Evolutionary conservation across 1,284 basidiomycete species (phyloP).

Genomic region (Cutaneotrichosporon spelunceum): DNA sequence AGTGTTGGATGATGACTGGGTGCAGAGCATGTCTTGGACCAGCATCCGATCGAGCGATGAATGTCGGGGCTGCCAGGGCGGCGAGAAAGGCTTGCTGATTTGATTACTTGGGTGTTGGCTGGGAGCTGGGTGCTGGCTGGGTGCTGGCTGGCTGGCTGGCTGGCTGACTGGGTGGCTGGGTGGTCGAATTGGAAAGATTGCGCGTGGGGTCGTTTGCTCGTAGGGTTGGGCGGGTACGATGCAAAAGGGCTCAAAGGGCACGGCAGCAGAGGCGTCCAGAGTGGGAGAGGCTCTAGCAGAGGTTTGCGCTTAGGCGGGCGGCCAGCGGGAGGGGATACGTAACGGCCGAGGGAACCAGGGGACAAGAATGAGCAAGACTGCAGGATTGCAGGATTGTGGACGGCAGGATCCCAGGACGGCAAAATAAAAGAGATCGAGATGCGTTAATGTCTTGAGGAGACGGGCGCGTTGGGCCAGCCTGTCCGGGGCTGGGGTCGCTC

Average conservation of each 20-base stretch:
- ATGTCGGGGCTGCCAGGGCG: neutral
- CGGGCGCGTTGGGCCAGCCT: neutral
- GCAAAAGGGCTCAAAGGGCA: neutral
- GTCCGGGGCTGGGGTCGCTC: neutral
- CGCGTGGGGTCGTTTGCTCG: too few relatives aligned
- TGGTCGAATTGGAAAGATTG: too few relatives aligned
- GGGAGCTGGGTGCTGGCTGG: too few relatives aligned
- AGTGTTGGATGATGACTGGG: neutral
- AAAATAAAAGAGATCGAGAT: neutral
- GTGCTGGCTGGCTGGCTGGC: neutral
- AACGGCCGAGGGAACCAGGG: neutral
- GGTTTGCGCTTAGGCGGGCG: neutral
- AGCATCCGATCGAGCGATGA: constrained; percentile 1
- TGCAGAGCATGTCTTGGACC: constrained; percentile 6
- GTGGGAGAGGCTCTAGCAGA: neutral
- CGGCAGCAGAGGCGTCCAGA: neutral
- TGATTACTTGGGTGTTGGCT: too few relatives aligned
- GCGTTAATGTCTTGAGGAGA: neutral
- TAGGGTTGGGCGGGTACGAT: too few relatives aligned
- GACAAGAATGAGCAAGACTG: too few relatives aligned
- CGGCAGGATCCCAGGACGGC: too few relatives aligned
- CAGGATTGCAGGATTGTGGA: too few relatives aligned
- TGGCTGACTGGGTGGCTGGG: too few relatives aligned
- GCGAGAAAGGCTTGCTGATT: too few relatives aligned
- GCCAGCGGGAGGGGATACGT: neutral